phyloP scores from a whole-genome alignment of 139 green algal genomes.

The Closterium sp. region DNA sequence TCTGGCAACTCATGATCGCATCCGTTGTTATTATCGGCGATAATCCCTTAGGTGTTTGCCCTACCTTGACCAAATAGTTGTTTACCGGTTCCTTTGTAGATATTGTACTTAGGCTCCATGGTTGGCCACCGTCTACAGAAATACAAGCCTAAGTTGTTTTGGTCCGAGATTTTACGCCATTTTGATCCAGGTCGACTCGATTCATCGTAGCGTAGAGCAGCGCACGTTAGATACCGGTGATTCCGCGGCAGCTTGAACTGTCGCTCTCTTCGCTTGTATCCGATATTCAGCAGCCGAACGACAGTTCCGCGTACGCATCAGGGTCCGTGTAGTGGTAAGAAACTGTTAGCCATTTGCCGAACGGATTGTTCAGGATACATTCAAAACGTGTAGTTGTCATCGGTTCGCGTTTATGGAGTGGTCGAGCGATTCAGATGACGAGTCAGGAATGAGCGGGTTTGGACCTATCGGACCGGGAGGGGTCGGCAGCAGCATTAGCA shows the following conservation, averaged over 20 bases:
- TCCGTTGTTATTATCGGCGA: neutral
- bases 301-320: neutral
- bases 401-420: neutral
- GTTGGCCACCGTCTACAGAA: neutral
- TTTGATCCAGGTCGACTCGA: neutral
- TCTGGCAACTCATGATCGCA: neutral
- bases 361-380: neutral
- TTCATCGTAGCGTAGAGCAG: neutral
- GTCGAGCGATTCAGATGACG: constrained; percentile 3
- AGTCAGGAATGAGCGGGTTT: neutral
- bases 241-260: neutral
- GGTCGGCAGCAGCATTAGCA: neutral
- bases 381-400: neutral
- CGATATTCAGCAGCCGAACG: neutral
- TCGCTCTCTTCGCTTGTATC: too few species aligned
- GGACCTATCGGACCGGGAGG: neutral
- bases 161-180: neutral
- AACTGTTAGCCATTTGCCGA: neutral
- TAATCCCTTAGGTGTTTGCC: neutral
- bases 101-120: neutral
- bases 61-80: neutral
- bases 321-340: neutral
- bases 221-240: neutral
- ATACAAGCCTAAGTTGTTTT: neutral
- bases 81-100: neutral